Percentiles rank a stretch among this genome's conserved stretches.
Evolutionary conservation across 164 flowering plant species (phyloP).

Genomic region (Pachysandra terminalis): DNA sequence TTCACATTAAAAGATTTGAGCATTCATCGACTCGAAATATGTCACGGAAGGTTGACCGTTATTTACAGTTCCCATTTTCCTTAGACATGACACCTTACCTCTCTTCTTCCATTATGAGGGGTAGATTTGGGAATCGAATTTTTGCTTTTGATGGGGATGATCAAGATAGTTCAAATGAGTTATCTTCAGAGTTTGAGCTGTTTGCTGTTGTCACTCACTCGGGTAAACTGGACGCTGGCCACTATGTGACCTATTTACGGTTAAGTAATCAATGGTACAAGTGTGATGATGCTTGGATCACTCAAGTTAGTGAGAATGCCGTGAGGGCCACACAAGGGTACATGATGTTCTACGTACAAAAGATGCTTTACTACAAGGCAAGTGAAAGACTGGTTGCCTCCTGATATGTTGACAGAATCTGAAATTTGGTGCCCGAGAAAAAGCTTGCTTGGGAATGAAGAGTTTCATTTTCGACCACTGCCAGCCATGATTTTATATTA

Average conservation of each 20-base stretch:
- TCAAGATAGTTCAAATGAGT: conserved; percentile 41
- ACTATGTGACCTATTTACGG: conserved; percentile 76
- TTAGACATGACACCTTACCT: conserved; percentile 86
- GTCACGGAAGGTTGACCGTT: conserved; percentile 82
- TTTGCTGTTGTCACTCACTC: conserved; percentile 88
- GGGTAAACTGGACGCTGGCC: conserved; percentile 84
- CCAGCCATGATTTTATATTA: background rate
- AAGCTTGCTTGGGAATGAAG: background rate
- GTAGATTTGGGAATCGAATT: conserved; percentile 72
- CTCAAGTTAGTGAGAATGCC: conserved; percentile 58
- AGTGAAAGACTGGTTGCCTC: conserved; percentile 43
- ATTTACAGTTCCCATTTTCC: conserved; percentile 83
- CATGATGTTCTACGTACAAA: conserved; percentile 87
- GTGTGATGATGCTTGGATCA: conserved; percentile 92
- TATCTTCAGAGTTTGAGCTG: conserved; percentile 77
- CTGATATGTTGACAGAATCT: conserved; percentile 9
- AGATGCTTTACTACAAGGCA: conserved; percentile 55
- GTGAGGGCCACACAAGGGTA: conserved; percentile 88
- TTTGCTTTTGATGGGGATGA: conserved; percentile 65
- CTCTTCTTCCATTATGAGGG: conserved; percentile 79
- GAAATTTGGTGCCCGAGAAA: conserved; percentile 1
- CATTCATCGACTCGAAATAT: conserved; percentile 69
- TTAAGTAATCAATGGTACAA: conserved; percentile 79
- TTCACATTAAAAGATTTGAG: conserved; percentile 92
- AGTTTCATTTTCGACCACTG: conserved; percentile 4